Conservation (phyloP, 768 basidiomycete genomes). For the Mrakia gelida region DNA sequence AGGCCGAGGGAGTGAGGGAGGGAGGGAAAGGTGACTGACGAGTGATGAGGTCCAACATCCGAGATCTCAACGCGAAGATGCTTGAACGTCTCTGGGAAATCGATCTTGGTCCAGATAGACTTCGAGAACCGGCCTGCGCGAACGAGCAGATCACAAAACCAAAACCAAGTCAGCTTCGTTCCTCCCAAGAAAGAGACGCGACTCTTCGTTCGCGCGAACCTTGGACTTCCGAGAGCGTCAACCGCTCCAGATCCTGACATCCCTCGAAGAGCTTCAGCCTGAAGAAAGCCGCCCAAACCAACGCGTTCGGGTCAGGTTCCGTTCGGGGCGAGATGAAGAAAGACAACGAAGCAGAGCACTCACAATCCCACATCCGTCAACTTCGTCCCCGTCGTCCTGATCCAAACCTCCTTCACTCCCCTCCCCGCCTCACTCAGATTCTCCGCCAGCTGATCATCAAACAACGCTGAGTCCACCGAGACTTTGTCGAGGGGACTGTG, state of each 20-base stretch:
- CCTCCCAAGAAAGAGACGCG: neutral
- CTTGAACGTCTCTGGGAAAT: slow-evolving; percentile 17
- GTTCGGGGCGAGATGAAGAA: no score
- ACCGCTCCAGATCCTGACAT: slow-evolving; percentile 18
- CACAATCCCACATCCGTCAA: slow-evolving; percentile 25
- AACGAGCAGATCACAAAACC: neutral
- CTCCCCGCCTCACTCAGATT: slow-evolving; percentile 11
- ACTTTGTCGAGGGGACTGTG: slow-evolving; percentile 23
- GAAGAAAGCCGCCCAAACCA: neutral
- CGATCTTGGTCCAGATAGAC: slow-evolving; percentile 23
- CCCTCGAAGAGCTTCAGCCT: slow-evolving; percentile 15
- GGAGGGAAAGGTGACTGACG: slow-evolving; percentile 12
- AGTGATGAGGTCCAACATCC: slow-evolving; percentile 31
- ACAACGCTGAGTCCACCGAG: slow-evolving; percentile 11
- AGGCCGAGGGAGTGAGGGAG: no score
- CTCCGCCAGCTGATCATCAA: slow-evolving; percentile 25
- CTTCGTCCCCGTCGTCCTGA: slow-evolving; percentile 24
- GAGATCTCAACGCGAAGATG: slow-evolving; percentile 25
- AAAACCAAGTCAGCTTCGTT: neutral
- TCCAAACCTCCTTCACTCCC: slow-evolving; percentile 26
- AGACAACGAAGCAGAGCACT: neutral
- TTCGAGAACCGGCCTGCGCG: slow-evolving; percentile 20
- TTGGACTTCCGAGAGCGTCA: slow-evolving; percentile 26
- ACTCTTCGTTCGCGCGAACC: slow-evolving; percentile 3
- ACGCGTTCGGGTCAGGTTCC: neutral